Evolutionary conservation across 148 eudicot genomes (phyloP).

Genomic region (Fagopyrum homotropicum): DNA sequence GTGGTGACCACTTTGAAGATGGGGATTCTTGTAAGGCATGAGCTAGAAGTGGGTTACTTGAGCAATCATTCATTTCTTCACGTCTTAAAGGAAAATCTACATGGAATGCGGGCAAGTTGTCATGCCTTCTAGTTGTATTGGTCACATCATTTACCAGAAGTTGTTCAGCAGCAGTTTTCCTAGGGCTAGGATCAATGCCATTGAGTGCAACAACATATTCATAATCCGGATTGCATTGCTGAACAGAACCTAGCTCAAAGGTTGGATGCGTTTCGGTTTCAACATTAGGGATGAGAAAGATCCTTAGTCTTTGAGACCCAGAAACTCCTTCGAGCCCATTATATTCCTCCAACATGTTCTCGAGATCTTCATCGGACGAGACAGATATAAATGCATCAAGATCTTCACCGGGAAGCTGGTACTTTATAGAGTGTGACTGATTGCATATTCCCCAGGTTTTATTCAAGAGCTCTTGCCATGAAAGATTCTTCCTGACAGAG

Average conservation of each 20-base stretch:
- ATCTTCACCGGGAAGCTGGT: constrained; percentile 96
- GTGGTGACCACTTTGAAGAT: constrained; percentile 19
- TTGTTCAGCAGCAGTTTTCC: constrained; percentile 35
- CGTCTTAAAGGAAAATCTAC: constrained; percentile 45
- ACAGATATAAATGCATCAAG: constrained; percentile 93
- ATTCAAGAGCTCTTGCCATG: constrained; percentile 64
- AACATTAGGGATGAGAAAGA: constrained; percentile 65
- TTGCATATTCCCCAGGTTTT: constrained; percentile 66
- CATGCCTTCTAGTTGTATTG: constrained; percentile 24
- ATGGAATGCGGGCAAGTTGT: constrained; percentile 29
- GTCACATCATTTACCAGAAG: constrained; percentile 21
- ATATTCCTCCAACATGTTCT: constrained; percentile 92
- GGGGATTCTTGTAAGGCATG: constrained; percentile 26
- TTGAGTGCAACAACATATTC: constrained; percentile 88
- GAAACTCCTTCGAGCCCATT: constrained; percentile 48
- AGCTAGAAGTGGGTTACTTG: no score
- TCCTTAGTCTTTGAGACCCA: constrained; percentile 71
- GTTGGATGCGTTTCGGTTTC: constrained; percentile 46
- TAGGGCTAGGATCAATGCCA: constrained; percentile 53
- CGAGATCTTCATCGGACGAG: constrained; percentile 87
- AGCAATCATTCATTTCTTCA: constrained; percentile 13
- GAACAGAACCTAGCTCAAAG: constrained; percentile 27
- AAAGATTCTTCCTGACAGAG: constrained; percentile 51
- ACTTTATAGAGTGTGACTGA: constrained; percentile 73
- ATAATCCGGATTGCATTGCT: constrained; percentile 58